phyloP scores from a whole-genome alignment of 768 basidiomycete species.

The Lactarius psammicola region DNA sequence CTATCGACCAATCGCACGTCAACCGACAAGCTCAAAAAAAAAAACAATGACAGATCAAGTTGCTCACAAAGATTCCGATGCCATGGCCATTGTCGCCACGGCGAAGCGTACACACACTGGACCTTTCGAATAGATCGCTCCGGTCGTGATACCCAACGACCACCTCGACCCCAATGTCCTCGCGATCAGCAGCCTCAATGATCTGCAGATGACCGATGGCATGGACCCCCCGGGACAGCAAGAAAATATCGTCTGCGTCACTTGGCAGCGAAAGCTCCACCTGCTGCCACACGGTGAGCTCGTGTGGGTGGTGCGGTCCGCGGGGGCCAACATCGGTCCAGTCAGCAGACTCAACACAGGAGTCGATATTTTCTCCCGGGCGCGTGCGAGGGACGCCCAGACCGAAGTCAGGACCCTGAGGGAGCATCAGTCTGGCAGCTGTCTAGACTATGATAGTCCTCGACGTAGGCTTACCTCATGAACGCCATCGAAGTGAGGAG shows the following conservation, averaged over 20 bases:
- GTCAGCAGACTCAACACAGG: slow-evolving; percentile 9
- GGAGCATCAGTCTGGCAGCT: not conserved
- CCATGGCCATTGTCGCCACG: slow-evolving; percentile 15
- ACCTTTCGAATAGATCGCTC: slow-evolving; percentile 5
- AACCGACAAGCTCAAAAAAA: not conserved
- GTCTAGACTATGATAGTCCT: not conserved
- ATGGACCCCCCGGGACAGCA: not conserved
- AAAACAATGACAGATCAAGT: not conserved
- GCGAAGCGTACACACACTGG: slow-evolving; percentile 10
- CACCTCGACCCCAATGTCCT: slow-evolving; percentile 25
- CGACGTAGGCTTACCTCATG: not conserved
- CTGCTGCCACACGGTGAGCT: slow-evolving; percentile 7
- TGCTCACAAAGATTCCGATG: slow-evolving; percentile 20
- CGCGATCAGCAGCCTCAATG: slow-evolving; percentile 6
- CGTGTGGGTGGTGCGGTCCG: not conserved
- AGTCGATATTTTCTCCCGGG: slow-evolving; percentile 8
- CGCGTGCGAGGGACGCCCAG: not conserved
- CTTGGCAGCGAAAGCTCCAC: slow-evolving; percentile 17
- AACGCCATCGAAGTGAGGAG: not conserved
- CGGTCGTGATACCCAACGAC: slow-evolving; percentile 2
- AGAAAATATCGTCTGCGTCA: slow-evolving; percentile 14
- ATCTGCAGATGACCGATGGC: slow-evolving; percentile 1
- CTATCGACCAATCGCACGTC: slow-evolving; percentile 10
- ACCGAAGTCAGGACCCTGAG: slow-evolving; percentile 1
- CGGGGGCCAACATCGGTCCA: slow-evolving; percentile 4